phyloP scores from a whole-genome alignment of 306 rosid genomes.

The Acacia confusa region DNA sequence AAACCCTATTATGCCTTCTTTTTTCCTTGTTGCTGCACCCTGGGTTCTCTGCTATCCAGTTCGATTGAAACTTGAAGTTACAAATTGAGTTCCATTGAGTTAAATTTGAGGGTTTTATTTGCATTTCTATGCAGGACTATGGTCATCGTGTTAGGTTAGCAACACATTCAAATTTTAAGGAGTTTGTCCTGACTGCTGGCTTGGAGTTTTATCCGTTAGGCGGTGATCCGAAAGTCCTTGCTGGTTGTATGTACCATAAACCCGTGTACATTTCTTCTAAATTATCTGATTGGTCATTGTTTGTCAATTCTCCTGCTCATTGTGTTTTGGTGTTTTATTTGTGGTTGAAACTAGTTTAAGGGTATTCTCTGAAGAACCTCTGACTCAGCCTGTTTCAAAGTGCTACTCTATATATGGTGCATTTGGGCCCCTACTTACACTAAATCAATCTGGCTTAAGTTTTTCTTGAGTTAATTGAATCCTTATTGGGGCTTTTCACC shows the following conservation, averaged over 20 bases:
- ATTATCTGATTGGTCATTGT: conserved; percentile 20
- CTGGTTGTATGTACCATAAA: conserved; percentile 88
- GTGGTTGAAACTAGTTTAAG: conserved; percentile 5
- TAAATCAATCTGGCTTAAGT: neutral
- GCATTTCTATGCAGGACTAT: conserved; percentile 75
- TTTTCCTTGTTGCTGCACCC: no score
- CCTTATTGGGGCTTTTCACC: conserved; percentile 4
- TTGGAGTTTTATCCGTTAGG: conserved; percentile 97
- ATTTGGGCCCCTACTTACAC: neutral
- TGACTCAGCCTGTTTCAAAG: neutral
- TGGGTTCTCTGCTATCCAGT: no score
- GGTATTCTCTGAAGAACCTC: neutral
- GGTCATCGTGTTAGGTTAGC: conserved; percentile 99
- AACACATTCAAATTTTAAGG: conserved; percentile 96
- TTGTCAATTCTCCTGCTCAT: conserved; percentile 6
- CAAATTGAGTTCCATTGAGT: conserved; percentile 6
- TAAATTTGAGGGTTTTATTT: neutral
- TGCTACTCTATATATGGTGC: neutral
- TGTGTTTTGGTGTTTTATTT: neutral
- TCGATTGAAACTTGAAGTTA: conserved; percentile 12
- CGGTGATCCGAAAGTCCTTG: conserved; percentile 98
- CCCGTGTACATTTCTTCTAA: conserved; percentile 28
- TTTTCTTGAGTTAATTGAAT: conserved; percentile 4
- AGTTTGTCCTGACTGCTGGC: conserved; percentile 97
- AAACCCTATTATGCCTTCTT: no score